phyloP scores from a whole-genome alignment of 2,329 filamentous ascomycete genomes.

The Aspergillus aculeatinus region DNA sequence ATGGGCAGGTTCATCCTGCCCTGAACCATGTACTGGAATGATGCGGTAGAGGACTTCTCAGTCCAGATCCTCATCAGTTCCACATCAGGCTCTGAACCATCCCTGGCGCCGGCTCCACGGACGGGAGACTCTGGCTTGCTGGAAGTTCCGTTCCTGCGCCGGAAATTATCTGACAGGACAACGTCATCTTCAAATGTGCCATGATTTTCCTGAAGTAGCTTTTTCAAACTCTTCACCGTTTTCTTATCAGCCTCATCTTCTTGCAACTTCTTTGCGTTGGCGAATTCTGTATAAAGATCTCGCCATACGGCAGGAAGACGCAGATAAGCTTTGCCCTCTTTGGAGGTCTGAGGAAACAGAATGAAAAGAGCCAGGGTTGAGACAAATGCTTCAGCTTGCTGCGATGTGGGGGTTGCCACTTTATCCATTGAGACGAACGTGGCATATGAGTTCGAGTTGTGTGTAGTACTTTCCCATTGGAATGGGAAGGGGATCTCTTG shows the following conservation, averaged over 20 bases:
- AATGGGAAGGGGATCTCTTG: conserved; percentile 55
- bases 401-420: conserved; percentile 69
- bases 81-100: conserved; percentile 33
- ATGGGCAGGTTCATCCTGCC: conserved; percentile 82
- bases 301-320: conserved; percentile 78
- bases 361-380: conserved; percentile 80
- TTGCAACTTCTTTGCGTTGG: conserved; percentile 67
- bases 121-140: conserved; percentile 29
- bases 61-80: conserved; percentile 53
- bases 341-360: conserved; percentile 71
- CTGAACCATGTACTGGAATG: conserved; percentile 77
- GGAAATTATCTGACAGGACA: conserved; percentile 74
- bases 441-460: conserved; percentile 45
- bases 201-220: conserved; percentile 37
- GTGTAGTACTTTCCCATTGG: conserved; percentile 44
- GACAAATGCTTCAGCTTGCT: conserved; percentile 84
- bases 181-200: conserved; percentile 66
- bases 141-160: conserved; percentile 47
- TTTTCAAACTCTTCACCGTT: conserved; percentile 63
- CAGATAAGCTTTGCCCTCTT: conserved; percentile 82
- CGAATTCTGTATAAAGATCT: conserved; percentile 80
- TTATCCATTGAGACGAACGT: conserved; percentile 70
- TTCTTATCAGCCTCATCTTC: conserved; percentile 69
- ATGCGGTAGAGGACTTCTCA: conserved; percentile 49
- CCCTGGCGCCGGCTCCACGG: conserved; percentile 21